Evolutionary conservation across 2,329 filamentous ascomycete species (phyloP).

Genomic region (Beauveria brongniartii): DNA sequence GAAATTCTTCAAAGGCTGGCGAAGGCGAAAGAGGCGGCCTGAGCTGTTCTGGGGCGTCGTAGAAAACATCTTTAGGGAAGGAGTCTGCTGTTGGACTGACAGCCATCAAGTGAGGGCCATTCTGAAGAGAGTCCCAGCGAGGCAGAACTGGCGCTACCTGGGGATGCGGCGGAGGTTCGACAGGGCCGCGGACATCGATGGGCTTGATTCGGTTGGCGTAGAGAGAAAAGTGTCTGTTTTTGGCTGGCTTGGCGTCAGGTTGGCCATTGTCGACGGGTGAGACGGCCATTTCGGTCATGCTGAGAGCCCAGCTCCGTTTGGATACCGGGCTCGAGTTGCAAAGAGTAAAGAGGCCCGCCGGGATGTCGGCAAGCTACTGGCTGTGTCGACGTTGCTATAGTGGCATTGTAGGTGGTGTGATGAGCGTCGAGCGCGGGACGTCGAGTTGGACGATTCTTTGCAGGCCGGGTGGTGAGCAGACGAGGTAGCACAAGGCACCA

Average conservation of each 20-base stretch:
- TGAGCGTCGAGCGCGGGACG: not conserved
- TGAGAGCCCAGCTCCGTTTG: conserved; percentile 10
- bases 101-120: conserved; percentile 7
- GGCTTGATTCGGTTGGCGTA: conserved; percentile 10
- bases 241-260: not conserved
- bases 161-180: conserved; percentile 14
- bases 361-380: not conserved
- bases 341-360: not conserved
- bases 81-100: not conserved
- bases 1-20: conserved; percentile 3
- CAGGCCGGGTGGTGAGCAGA: not conserved
- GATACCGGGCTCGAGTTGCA: conserved; percentile 3
- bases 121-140: conserved; percentile 38
- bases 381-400: not conserved
- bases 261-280: not conserved
- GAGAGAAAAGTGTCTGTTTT: conserved; percentile 9
- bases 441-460: not conserved
- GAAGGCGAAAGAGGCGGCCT: not conserved
- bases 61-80: conserved; percentile 8
- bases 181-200: not conserved
- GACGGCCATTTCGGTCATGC: conserved; percentile 10
- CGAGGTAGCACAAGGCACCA: not conserved
- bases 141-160: conserved; percentile 25
- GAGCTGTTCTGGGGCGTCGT: not conserved
- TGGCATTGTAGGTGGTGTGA: not conserved